Conservation (phyloP, 495 filamentous ascomycete genomes). For the Amphirosellinia nigrospora region DNA sequence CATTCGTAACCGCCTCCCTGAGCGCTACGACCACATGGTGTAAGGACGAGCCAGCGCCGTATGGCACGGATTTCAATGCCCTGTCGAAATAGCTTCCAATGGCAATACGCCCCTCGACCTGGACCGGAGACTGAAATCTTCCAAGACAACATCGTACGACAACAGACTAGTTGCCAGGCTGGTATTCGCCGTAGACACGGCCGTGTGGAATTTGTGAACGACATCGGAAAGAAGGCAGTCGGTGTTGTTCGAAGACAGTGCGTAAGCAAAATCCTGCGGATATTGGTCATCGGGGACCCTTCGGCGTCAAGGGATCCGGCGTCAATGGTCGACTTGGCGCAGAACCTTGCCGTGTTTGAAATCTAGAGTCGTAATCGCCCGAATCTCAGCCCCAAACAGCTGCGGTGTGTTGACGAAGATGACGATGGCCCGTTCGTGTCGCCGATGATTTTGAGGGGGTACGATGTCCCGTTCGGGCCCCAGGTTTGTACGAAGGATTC, state of each 20-base stretch:
- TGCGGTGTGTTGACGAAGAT: not conserved
- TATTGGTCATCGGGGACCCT: not conserved
- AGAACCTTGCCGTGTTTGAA: not conserved
- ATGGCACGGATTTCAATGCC: not conserved
- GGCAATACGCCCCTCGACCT: not conserved
- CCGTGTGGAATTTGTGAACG: not conserved
- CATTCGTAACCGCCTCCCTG: not conserved
- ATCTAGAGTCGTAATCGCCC: not conserved
- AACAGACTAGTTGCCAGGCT: not conserved
- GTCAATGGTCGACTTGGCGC: not conserved
- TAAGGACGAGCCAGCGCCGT: not conserved
- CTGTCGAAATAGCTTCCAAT: constrained; percentile 2
- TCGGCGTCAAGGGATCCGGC: not conserved
- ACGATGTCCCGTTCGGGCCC: not conserved
- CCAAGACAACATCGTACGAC: not conserved
- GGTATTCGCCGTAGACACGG: not conserved
- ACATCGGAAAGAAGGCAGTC: not conserved
- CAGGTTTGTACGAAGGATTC: not conserved
- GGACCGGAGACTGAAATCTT: not conserved
- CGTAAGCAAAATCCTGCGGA: not conserved
- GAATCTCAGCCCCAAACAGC: not conserved
- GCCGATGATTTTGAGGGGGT: not conserved
- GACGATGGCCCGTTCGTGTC: not conserved
- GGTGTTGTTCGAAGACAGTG: not conserved
- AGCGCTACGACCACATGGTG: not conserved